Conservation (phyloP, 176 grass and related monocot genomes). For the Ensete ventricosum region DNA sequence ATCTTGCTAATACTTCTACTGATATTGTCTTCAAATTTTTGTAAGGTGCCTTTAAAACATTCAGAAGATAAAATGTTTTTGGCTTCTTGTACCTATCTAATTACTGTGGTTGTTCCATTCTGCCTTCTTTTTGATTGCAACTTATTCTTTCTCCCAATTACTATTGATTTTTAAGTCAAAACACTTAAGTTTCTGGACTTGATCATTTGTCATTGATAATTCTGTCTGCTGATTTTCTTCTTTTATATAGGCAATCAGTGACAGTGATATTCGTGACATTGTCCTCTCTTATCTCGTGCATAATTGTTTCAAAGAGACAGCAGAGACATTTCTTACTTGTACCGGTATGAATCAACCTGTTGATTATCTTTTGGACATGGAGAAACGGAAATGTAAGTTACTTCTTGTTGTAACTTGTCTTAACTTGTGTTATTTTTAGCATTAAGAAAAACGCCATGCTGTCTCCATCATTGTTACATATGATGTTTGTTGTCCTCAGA, state of each 20-base stretch:
- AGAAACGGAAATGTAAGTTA: conserved; percentile 77
- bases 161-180: conserved; percentile 12
- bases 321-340: conserved; percentile 65
- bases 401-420: conserved; percentile 10
- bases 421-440: neutral
- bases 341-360: conserved; percentile 60
- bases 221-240: neutral
- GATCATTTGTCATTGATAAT: neutral
- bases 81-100: too few relatives aligned
- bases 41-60: too few relatives aligned
- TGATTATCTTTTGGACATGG: conserved; percentile 67
- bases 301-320: conserved; percentile 97
- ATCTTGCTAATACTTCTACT: too few relatives aligned
- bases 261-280: conserved; percentile 59
- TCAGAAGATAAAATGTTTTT: too few relatives aligned
- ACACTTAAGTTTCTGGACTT: neutral
- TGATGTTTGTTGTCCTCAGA: too few relatives aligned
- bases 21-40: too few relatives aligned
- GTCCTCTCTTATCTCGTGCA: conserved; percentile 95
- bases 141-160: neutral
- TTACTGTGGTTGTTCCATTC: too few relatives aligned
- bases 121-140: too few relatives aligned
- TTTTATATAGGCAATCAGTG: conserved; percentile 47
- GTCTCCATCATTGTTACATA: too few relatives aligned
- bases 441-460: too few relatives aligned